phyloP scores from a whole-genome alignment of 1,284 basidiomycete species.

The Phylloporus sp. region DNA sequence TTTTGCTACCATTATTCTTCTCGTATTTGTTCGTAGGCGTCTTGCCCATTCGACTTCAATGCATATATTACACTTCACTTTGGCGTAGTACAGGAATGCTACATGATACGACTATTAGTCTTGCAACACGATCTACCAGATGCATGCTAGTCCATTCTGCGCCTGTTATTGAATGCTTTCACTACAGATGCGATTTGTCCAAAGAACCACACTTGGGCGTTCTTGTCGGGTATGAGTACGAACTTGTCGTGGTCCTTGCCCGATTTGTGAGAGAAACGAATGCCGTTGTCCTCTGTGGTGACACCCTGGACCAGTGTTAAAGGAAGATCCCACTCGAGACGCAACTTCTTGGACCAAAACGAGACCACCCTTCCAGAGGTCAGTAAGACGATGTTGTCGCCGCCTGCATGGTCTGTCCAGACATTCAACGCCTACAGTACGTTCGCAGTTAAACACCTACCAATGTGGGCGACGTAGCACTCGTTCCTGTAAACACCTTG shows the following conservation, averaged over 20 bases:
- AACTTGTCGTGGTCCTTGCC: conserved; percentile 76
- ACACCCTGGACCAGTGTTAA: conserved; percentile 89
- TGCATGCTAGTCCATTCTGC: conserved; percentile 62
- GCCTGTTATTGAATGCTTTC: conserved; percentile 70
- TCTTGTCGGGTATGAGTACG: conserved; percentile 75
- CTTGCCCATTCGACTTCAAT: conserved; percentile 28
- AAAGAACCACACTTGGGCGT: conserved; percentile 79
- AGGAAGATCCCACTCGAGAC: conserved; percentile 91
- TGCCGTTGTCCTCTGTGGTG: conserved; percentile 87
- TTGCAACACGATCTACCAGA: conserved; percentile 20
- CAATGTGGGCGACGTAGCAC: conserved; percentile 90
- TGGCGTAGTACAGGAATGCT: conserved; percentile 27
- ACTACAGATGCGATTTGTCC: conserved; percentile 73
- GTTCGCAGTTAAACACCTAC: conserved; percentile 45
- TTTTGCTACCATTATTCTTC: conserved; percentile 21
- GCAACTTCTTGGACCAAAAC: conserved; percentile 86
- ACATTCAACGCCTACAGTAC: conserved; percentile 16
- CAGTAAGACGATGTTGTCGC: conserved; percentile 85
- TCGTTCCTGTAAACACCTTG: conserved; percentile 86
- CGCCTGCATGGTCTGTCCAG: conserved; percentile 69
- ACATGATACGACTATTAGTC: conserved; percentile 20
- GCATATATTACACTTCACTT: conserved; percentile 31
- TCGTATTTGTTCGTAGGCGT: conserved; percentile 33
- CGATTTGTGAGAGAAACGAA: conserved; percentile 81
- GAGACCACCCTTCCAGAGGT: conserved; percentile 82